Evolutionary conservation across 1,284 basidiomycete species (phyloP).

Genomic region (Moesziomyces antarcticus): DNA sequence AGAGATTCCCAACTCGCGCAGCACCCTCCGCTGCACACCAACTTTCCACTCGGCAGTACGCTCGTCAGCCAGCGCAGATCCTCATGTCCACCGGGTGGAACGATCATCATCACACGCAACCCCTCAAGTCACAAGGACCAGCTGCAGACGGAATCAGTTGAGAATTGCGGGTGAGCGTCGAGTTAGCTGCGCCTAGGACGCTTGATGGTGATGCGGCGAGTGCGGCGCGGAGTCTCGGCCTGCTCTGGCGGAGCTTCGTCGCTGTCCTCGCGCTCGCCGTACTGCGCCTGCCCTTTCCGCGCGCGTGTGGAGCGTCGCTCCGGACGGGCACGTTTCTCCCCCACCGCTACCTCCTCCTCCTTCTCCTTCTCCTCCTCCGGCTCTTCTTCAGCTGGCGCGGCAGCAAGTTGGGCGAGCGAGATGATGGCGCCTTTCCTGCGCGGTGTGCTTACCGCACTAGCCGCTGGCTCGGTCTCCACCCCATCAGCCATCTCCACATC

Average conservation of each 20-base stretch:
- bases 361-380: constrained; percentile 6
- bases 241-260: not conserved
- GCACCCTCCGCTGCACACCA: too few species aligned
- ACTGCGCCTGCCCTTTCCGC: not conserved
- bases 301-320: not conserved
- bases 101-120: too few species aligned
- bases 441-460: constrained; percentile 9
- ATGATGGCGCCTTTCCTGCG: constrained; percentile 38
- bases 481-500: constrained; percentile 3
- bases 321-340: constrained; percentile 9
- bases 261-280: not conserved
- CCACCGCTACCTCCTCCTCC: not conserved
- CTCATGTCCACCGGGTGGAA: too few species aligned
- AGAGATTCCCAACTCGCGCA: too few species aligned
- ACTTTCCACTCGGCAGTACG: too few species aligned
- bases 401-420: constrained; percentile 44
- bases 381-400: constrained; percentile 10
- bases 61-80: too few species aligned
- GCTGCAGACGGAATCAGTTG: too few species aligned
- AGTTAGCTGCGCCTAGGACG: not conserved
- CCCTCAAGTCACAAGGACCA: too few species aligned
- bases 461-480: not conserved
- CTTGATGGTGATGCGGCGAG: not conserved
- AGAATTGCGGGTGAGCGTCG: not conserved
- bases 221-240: not conserved